Base-by-base conservation (phyloP, 352 stramenopile species). In the Blastocystis sp. region DNA sequence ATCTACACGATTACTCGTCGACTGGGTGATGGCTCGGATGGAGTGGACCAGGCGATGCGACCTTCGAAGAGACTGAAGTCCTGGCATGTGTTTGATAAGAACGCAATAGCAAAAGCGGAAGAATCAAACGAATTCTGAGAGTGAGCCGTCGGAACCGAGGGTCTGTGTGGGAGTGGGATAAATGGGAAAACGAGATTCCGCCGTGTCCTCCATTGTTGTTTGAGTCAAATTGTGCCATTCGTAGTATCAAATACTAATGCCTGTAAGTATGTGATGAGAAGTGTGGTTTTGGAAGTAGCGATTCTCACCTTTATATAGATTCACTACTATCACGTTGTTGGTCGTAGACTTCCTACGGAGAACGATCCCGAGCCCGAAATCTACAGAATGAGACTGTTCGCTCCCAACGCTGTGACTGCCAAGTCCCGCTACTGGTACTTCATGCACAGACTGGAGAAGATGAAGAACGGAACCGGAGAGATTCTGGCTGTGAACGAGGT, bases 341-440 rank as follows among this genome's bases (percentile, higher is more conserved):
- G 29, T 51, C 61, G 61, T 40, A 46, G 61, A 36, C 8, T 73
- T 6, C 36, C 61, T 51, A 73, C 96, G 57, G 94, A 98, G 61
- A 96, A 95, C 86, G 93, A 98, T 90, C 94, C 95, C 59, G 97
- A 98, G 91, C 96, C 96, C 84, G 92, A 96, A 86, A 95, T 96
- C 6, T 99, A 98, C 94, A 93, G 97, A 88, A 99, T 99, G 97
- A 93, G 95, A 87, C 91, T 94, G 84, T 98, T 98, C 89, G 94
- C 94, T 42, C 93, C 94, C 71, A 97, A 98, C 91, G 87, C 92
- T 84, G 95, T 98, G 84, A 93, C 97, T 81, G 96, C 96, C 87
- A 97, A 98, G 92, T 98, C 95, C 84, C 96, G 97, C 89, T 99
- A 98, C 93, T 99, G 96, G 96, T 99, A 99, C 92, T 99, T 98